Evolutionary conservation across 306 rosid genomes (phyloP), one percentile per base, ranked within the genome.

Genomic region (Prunus kanzakura): DNA sequence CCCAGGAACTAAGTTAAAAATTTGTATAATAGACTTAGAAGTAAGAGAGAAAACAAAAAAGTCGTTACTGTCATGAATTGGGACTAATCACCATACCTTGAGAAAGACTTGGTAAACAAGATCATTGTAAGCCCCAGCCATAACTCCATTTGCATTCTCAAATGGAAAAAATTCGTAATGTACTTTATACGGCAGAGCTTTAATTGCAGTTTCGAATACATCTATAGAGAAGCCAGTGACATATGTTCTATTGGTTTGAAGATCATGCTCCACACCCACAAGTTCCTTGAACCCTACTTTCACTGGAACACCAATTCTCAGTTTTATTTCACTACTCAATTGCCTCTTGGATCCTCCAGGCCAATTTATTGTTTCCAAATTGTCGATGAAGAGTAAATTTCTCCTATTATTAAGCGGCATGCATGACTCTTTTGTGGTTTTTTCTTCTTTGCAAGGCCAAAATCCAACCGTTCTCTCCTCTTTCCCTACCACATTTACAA

Each of bases 301-400:
- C 3, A 47, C 52, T 29, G 79, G 83, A 58, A 73, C 83, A 15
- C 74, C 79, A 20, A 80, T 29, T 80, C 62, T 54, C 49, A 80
- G 75, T n/a, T 30, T 56, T 15, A 9, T 56, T 8, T 38, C 15
- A 47, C 16, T 47, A 8, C 19, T 56, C 55, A 32, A 13, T 58
- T 11, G 20, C 65, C 7, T 35, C 52, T 11, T 16, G 62, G 27
- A 35, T 38, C 66, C 30, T 22, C 66, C 80, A 2, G 73, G 80
- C 80, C 73, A 64, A 29, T 30, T 63, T 23, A 75, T 51, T 11
- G 63, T 43, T 29, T 64, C 79, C 16, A 75, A 45, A 32, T 76
- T 14, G 8, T 11, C 14, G 1, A 4, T 20, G 19, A 72, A 76
- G 18, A 45, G 64, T 55, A 54, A 10, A 35, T 41, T 60, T 41